Conservation (phyloP, 2,329 filamentous ascomycete species). For the Pseudogymnoascus verrucosus region DNA sequence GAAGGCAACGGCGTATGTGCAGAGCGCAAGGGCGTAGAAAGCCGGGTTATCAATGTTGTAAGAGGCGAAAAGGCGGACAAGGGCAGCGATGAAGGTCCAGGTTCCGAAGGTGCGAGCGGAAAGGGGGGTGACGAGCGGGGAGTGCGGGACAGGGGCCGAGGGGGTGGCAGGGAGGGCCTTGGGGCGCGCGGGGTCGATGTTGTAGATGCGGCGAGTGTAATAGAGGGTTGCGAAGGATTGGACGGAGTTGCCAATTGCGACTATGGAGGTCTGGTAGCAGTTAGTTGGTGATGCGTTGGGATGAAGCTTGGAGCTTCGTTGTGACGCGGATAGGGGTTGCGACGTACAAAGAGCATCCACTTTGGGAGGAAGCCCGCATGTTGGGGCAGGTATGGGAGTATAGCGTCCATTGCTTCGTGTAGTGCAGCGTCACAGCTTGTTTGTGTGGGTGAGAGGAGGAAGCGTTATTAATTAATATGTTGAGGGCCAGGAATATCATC, state of each 20-base stretch:
- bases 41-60: constrained; percentile 51
- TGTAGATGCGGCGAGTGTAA: constrained; percentile 84
- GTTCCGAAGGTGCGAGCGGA: constrained; percentile 66
- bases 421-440: not conserved
- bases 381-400: constrained; percentile 16
- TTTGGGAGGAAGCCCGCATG: constrained; percentile 47
- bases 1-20: constrained; percentile 50
- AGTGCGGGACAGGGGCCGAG: constrained; percentile 32
- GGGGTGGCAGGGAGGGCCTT: constrained; percentile 33
- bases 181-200: constrained; percentile 40
- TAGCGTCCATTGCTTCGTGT: not conserved
- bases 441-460: not conserved
- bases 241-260: constrained; percentile 76
- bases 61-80: constrained; percentile 55
- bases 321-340: not conserved
- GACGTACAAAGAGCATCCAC: constrained; percentile 55
- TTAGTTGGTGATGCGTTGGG: constrained; percentile 1
- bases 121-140: constrained; percentile 59
- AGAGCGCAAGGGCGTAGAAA: constrained; percentile 52
- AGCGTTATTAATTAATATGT: not conserved
- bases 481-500: not conserved
- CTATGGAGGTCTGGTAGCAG: constrained; percentile 60
- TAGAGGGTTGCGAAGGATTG: constrained; percentile 75
- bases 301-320: not conserved
- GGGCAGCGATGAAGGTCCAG: constrained; percentile 54